Percentiles rank a stretch among this genome's conserved stretches.
These are phyloP conservation scores for Triglochin maritima DNA, from an alignment of 106 monocot genomes.

Conservation along the genomic window DNA sequence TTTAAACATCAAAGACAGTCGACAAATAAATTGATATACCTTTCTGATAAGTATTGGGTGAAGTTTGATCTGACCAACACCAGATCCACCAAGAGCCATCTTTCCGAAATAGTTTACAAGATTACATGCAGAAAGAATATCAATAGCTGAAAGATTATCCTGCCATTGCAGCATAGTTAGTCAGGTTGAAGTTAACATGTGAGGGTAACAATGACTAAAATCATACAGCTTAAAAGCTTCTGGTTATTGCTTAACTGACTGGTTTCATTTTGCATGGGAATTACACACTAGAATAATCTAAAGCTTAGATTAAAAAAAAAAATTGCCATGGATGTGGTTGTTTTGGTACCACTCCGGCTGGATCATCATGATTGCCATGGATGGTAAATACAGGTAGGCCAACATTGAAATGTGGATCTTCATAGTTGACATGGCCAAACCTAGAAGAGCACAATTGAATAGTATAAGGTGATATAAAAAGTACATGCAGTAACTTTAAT, in stretches of 20 bases:
- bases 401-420: conserved; percentile 98
- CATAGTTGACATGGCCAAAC: conserved; percentile 98
- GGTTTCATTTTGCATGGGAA: too few species aligned
- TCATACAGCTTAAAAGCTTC: too few species aligned
- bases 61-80: conserved; percentile 87
- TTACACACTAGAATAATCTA: too few species aligned
- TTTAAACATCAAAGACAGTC: not conserved
- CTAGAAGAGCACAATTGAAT: conserved; percentile 14
- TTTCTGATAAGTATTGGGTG: conserved; percentile 91
- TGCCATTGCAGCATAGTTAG: conserved; percentile 10
- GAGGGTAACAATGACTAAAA: too few species aligned
- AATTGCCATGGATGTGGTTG: too few species aligned
- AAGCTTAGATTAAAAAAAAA: not conserved
- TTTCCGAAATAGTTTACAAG: conserved; percentile 99
- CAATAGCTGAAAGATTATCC: conserved; percentile 99
- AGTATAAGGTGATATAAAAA: not conserved
- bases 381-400: conserved; percentile 97
- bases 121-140: conserved; percentile 96
- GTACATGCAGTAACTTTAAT: too few species aligned
- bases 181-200: too few species aligned
- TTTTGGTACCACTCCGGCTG: conserved; percentile 91
- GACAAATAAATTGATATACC: conserved; percentile 24
- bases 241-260: too few species aligned
- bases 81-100: conserved; percentile 95
- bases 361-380: conserved; percentile 99